Conservation (phyloP, 306 rosid species). For the Pyrus betulifolia region DNA sequence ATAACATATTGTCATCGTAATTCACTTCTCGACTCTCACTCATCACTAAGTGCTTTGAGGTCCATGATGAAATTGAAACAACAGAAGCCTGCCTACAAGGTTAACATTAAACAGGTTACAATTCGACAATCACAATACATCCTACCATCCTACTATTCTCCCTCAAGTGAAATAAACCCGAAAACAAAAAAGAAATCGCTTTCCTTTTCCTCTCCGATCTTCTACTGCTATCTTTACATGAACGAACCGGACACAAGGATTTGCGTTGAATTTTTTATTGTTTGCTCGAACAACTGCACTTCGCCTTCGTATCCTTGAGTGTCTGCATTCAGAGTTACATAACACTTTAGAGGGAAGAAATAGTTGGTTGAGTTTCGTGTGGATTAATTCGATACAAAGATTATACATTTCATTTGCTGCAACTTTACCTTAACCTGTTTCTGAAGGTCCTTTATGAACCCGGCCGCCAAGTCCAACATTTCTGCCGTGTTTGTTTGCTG, state of each 20-base stretch:
- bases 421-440: conserved; percentile 62
- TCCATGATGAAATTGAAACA: not conserved
- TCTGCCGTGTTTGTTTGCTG: conserved; percentile 93
- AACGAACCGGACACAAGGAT: conserved; percentile 16
- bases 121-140: not conserved
- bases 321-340: conserved; percentile 38
- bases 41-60: not conserved
- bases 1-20: too few relatives aligned
- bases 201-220: conserved; percentile 1
- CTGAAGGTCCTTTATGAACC: conserved; percentile 69
- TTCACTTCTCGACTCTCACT: not conserved
- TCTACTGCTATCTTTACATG: conserved; percentile 27
- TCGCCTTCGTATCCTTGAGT: conserved; percentile 50
- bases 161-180: not conserved
- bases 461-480: conserved; percentile 70
- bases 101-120: not conserved
- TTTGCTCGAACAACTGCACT: conserved; percentile 57
- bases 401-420: not conserved
- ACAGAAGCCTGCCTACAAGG: not conserved
- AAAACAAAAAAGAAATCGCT: not conserved
- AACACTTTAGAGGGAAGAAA: conserved; percentile 7
- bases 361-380: conserved; percentile 6
- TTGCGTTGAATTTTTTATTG: conserved; percentile 25
- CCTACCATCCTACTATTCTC: not conserved
- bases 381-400: not conserved